Evolutionary conservation across 2,329 filamentous ascomycete species (phyloP), one percentile per base, ranked within the genome.

Genomic region (Colletotrichum truncatum): DNA sequence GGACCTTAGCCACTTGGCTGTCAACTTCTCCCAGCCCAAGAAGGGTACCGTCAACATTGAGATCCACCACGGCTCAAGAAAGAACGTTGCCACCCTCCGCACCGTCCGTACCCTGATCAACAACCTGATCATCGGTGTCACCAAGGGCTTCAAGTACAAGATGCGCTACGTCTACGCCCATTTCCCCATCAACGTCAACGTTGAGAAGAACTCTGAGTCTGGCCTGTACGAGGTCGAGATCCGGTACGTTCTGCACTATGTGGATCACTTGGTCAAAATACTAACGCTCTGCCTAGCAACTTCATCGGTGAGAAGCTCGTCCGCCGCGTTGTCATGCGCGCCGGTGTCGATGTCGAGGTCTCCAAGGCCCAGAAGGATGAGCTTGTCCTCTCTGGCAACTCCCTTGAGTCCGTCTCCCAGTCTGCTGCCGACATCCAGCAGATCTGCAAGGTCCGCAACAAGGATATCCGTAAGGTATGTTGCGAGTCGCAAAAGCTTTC

Each of bases 161-260:
- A 98, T 99, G 95, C 93, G 97, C 80, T 99, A 99, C 88, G 96
- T 99, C 85, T 99, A 99, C 84, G 96, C 96, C 82, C 96, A 99
- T 91, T 99, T 99, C 82, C 96, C 96, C 85, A 99, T 99, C 93
- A 99, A 99, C 90, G 95, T 99, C 87, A 98, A 98, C 89, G 84
- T 99, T 75, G 94, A 97, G 78, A 94, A 98, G 92, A 95, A 95
- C 89, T 82, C 83, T 79, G 96, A 98, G 87, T 96, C 93, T 70
- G 94, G 91, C 74, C 84, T 91, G 76, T 92, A 79, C 81, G 92
- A 97, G 85, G 93, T 99, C 80, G 96, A 99, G 91, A 98, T 99
- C 88, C 91, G 96, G 91, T 95, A 90, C 76, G 91, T 68, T 59
- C 28, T 25, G 10, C 16, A 21, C 7, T 14, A 21, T 7, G 8